These are phyloP conservation scores for Picea sitchensis DNA, from an alignment of 75 land plant genomes.

Conservation along the genomic window DNA sequence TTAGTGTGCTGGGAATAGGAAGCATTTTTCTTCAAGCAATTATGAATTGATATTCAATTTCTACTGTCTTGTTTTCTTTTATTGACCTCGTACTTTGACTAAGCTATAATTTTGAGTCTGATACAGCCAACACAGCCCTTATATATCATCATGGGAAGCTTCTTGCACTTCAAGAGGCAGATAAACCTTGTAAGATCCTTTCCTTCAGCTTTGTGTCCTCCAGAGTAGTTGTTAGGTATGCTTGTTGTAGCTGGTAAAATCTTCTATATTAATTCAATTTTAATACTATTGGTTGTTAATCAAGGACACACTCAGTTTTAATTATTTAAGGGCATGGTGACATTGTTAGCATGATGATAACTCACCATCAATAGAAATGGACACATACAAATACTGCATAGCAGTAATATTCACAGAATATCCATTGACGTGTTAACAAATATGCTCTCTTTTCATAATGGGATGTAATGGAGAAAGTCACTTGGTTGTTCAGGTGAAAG, in stretches of 20 bases:
- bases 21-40: neutral
- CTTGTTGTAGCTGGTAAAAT: neutral
- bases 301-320: neutral
- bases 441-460: neutral
- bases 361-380: neutral
- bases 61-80: neutral
- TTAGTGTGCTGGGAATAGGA: neutral
- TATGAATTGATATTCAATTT: neutral
- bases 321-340: neutral
- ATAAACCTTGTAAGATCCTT: slow-evolving; percentile 86
- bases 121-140: slow-evolving; percentile 83
- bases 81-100: neutral
- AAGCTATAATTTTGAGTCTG: neutral
- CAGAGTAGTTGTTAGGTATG: neutral
- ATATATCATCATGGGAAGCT: slow-evolving; percentile 88
- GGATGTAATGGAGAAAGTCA: neutral
- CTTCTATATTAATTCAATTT: neutral
- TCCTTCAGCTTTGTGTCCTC: neutral
- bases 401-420: neutral
- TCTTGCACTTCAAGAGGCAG: slow-evolving; percentile 75
- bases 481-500: neutral
- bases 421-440: neutral
- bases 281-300: neutral
- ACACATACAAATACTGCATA: neutral
- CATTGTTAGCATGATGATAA: neutral